Evolutionary conservation across 2,329 filamentous ascomycete genomes (phyloP).

Genomic region (Ophiostoma ips): DNA sequence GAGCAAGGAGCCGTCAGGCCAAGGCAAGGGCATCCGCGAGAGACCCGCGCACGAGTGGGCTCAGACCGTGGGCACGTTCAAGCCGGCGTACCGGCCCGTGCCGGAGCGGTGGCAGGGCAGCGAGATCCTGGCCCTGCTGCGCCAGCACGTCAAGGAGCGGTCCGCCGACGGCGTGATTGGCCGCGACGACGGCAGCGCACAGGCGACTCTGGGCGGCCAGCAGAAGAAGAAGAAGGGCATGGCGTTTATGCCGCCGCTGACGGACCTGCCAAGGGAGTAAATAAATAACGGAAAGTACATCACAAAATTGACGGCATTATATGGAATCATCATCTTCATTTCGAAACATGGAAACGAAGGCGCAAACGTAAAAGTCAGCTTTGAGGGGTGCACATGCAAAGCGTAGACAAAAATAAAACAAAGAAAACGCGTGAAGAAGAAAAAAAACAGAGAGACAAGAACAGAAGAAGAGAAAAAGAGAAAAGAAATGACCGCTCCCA

Average conservation of each 20-base stretch:
- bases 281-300: not conserved
- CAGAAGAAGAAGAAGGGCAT: conserved; percentile 27
- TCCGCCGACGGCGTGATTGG: conserved; percentile 39
- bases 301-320: not conserved
- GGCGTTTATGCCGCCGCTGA: conserved; percentile 43
- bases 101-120: conserved; percentile 74
- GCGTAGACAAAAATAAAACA: not conserved
- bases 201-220: conserved; percentile 6
- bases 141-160: conserved; percentile 63
- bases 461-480: not conserved
- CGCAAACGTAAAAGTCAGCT: not conserved
- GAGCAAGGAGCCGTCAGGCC: not conserved
- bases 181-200: conserved; percentile 20
- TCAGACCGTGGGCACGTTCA: conserved; percentile 89
- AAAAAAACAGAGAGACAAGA: not conserved
- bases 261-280: conserved; percentile 5
- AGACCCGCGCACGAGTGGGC: conserved; percentile 70
- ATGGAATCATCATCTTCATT: conserved; percentile 9
- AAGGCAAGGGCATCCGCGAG: conserved; percentile 16
- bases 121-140: conserved; percentile 61
- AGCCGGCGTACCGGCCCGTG: conserved; percentile 83
- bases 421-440: not conserved
- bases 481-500: not conserved
- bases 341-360: not conserved
- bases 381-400: not conserved